Conservation (phyloP, 2,329 filamentous ascomycete genomes). For the Cercospora beticola region DNA sequence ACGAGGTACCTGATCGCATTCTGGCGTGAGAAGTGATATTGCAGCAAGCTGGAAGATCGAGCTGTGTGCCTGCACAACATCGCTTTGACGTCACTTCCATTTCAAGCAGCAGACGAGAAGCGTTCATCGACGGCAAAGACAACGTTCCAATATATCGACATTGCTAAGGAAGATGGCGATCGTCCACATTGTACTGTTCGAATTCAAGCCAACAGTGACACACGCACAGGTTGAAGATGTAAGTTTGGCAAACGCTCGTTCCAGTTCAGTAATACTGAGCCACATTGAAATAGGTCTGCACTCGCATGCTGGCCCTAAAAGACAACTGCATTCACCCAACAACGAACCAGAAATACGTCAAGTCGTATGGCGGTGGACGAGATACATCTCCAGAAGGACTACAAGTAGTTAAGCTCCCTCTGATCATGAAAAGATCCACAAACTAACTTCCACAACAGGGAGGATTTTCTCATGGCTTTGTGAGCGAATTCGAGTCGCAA, state of each 20-base stretch:
- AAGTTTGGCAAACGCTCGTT: constrained; percentile 31
- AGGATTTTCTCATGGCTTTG: constrained; percentile 67
- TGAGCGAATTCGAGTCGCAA: constrained; percentile 63
- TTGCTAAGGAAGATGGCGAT: constrained; percentile 54
- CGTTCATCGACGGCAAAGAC: not conserved
- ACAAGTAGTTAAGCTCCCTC: constrained; percentile 50
- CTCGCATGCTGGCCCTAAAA: constrained; percentile 57
- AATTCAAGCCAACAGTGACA: constrained; percentile 57
- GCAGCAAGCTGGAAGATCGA: not conserved
- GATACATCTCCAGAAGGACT: constrained; percentile 63
- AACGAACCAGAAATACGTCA: constrained; percentile 61
- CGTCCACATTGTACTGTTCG: constrained; percentile 67
- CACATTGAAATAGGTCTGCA: constrained; percentile 41
- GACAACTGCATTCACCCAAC: constrained; percentile 60
- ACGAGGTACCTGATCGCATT: not conserved
- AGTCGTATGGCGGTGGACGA: constrained; percentile 56
- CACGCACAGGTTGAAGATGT: constrained; percentile 58
- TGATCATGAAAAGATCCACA: not conserved
- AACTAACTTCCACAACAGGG: constrained; percentile 39
- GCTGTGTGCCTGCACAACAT: no score
- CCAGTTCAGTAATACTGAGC: constrained; percentile 3
- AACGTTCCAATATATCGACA: not conserved
- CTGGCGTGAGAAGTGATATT: not conserved
- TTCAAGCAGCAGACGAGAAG: not conserved
- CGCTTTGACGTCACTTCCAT: not conserved